These are phyloP conservation scores for Phytophthora chlamydospora DNA, from an alignment of 352 stramenopile genomes.

Conservation along the genomic window DNA sequence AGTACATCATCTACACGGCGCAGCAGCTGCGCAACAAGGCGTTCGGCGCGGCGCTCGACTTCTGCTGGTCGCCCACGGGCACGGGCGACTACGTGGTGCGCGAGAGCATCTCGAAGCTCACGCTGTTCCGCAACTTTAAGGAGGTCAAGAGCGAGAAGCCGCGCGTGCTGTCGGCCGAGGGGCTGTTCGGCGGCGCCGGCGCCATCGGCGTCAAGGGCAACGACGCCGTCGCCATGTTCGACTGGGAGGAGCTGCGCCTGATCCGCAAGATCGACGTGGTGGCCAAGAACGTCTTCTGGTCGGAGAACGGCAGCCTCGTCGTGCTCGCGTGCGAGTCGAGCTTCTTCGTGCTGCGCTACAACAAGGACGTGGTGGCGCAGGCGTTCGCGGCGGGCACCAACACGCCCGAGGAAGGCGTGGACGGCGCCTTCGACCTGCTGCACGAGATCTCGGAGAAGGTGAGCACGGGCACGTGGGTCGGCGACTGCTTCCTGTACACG, in stretches of 20 bases:
- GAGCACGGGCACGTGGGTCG: conserved; percentile 97
- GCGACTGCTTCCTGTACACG: conserved; percentile 99
- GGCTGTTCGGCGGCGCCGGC: conserved; percentile 94
- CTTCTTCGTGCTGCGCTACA: conserved; percentile 97
- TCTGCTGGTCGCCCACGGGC: conserved; percentile 96
- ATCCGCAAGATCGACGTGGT: conserved; percentile 98
- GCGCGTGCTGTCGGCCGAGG: conserved; percentile 94
- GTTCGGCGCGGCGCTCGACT: conserved; percentile 98
- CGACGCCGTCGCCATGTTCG: conserved; percentile 98
- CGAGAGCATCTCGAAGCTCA: conserved; percentile 95
- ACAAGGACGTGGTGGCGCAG: conserved; percentile 89
- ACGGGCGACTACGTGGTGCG: conserved; percentile 99
- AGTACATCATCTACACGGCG: conserved; percentile 99
- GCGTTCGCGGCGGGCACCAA: conserved; percentile 91
- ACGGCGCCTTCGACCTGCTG: conserved; percentile 97
- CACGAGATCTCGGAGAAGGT: conserved; percentile 98
- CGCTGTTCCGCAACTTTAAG: conserved; percentile 99
- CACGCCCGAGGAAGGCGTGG: conserved; percentile 94
- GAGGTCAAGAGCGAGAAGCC: conserved; percentile 95
- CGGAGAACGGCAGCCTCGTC: conserved; percentile 95
- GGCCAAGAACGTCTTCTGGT: conserved; percentile 98
- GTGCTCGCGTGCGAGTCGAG: conserved; percentile 95
- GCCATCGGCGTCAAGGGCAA: conserved; percentile 96
- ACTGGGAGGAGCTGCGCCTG: conserved; percentile 98
- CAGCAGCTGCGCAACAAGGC: conserved; percentile 95